These are phyloP conservation scores for Xanthoconium stramineum DNA, from an alignment of 768 basidiomycete genomes.

Conservation along the genomic window DNA sequence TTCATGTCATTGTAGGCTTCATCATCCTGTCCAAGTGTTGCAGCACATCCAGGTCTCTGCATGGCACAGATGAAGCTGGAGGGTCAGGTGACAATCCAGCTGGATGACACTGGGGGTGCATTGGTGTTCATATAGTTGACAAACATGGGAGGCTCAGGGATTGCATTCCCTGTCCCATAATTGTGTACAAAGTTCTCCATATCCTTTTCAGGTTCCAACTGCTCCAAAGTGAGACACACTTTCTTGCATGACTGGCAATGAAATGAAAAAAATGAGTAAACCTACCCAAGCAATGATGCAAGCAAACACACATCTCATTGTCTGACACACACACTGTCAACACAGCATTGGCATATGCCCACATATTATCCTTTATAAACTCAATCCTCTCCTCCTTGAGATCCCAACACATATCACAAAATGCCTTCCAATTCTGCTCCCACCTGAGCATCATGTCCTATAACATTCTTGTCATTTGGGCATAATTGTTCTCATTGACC, in stretches of 20 bases:
- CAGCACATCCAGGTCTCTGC: slow-evolving; percentile 30
- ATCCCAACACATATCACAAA: slow-evolving; percentile 95
- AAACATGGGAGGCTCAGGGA: slow-evolving; percentile 86
- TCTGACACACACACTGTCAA: slow-evolving; percentile 94
- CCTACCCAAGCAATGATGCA: not conserved
- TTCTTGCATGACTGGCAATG: slow-evolving; percentile 80
- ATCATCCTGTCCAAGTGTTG: slow-evolving; percentile 35
- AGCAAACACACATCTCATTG: slow-evolving; percentile 71
- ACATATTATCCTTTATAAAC: slow-evolving; percentile 92
- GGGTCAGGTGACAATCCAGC: slow-evolving; percentile 52
- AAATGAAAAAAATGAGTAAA: not conserved
- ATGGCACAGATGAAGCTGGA: slow-evolving; percentile 51
- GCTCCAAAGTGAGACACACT: slow-evolving; percentile 80
- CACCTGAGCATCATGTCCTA: slow-evolving; percentile 79
- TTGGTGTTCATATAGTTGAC: slow-evolving; percentile 75
- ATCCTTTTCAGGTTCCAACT: slow-evolving; percentile 83
- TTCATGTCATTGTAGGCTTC: slow-evolving; percentile 51
- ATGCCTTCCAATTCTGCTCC: slow-evolving; percentile 92
- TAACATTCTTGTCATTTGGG: slow-evolving; percentile 77
- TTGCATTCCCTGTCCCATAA: slow-evolving; percentile 83
- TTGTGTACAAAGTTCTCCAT: slow-evolving; percentile 86
- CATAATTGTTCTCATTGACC: slow-evolving; percentile 88
- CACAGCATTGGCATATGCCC: slow-evolving; percentile 94
- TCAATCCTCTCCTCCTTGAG: slow-evolving; percentile 93
- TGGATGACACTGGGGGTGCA: slow-evolving; percentile 57